Evolutionary conservation across 108 stramenopile species (phyloP).

Genomic region (Phaeodactylum tricornutum): DNA sequence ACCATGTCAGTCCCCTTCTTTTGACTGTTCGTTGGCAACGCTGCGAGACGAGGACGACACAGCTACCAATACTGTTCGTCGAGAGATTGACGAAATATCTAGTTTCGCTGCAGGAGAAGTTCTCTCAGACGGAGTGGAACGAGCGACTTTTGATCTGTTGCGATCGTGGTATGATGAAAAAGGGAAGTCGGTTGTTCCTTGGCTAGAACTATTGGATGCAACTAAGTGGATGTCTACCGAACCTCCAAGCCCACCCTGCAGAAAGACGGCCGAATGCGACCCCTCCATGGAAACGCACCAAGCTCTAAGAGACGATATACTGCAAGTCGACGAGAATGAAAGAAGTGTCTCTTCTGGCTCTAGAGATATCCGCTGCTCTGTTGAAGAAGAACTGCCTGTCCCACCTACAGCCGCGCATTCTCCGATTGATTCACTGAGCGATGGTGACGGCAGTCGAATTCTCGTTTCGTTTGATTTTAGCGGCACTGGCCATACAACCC

Average conservation of each 20-base stretch:
- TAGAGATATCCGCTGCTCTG: too few relatives aligned
- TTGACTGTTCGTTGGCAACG: slow-evolving; percentile 21
- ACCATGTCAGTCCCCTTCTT: slow-evolving; percentile 16
- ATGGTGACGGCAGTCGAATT: slow-evolving; percentile 32
- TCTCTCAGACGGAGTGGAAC: slow-evolving; percentile 20
- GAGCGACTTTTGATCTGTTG: slow-evolving; percentile 49
- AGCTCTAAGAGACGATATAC: too few relatives aligned
- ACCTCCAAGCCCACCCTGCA: slow-evolving; percentile 5
- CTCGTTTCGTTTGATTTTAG: slow-evolving; percentile 76
- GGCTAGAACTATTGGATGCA: slow-evolving; percentile 77
- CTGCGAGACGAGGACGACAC: slow-evolving; percentile 16
- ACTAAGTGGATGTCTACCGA: slow-evolving; percentile 56
- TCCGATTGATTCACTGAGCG: slow-evolving; percentile 34
- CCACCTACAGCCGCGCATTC: too few relatives aligned
- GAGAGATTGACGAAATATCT: slow-evolving; percentile 66
- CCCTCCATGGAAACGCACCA: too few relatives aligned
- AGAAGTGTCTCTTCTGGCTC: too few relatives aligned
- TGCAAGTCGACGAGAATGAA: too few relatives aligned
- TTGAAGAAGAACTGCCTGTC: too few relatives aligned
- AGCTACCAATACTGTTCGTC: slow-evolving; percentile 20
- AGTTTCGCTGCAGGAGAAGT: slow-evolving; percentile 59
- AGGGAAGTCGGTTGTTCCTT: slow-evolving; percentile 67
- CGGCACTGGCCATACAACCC: slow-evolving; percentile 25
- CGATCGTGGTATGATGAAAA: slow-evolving; percentile 75
- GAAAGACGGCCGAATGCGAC: too few relatives aligned